Base-by-base conservation (phyloP, 345 rosid genomes). In the Hibiscus trionum region DNA sequence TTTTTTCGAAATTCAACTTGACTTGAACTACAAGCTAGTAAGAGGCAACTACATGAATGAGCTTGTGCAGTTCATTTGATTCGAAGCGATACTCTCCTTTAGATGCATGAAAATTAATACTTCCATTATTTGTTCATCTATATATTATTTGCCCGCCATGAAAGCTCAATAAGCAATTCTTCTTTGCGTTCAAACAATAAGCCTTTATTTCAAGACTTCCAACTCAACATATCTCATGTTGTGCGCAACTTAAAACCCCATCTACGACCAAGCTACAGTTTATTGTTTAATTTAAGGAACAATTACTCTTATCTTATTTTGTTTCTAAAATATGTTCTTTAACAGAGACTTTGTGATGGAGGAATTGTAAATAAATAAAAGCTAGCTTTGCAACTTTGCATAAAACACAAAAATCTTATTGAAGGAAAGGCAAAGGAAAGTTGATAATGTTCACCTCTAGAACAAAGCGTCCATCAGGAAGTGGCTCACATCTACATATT, bases 381-480 rank as follows among this genome's bases (percentile, higher is more conserved):
- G 73, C 31, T 53, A n/a, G 14, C 3, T 61, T 61, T 31, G 15
- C 33, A 61, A 61, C 58, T 53, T 53, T 17, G 58, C 58, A 17
- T 17, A 55, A 1, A 55, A 55, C 26, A 55, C 26, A 55, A 53
- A n/a, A 17, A 55, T 55, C 10, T 55, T 7, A 55, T 55, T n/a
- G 58, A 7, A n/a, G 11, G 26, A 5, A 17, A 55, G 24, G 58
- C 26, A 55, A 53, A 53, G 24, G 58, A 55, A 55, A 31, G 73
- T 3, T 33, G 63, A 63, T 27, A 57, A 63, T 63, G 47, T 33
- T 75, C 73, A 91, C 97, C 96, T 90, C 96, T 70, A 91, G 78
- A 80, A 84, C 87, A 80, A 94, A 90, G 49, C 95, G 86, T 33
- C 97, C 98, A 85, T 90, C 93, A 4, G 96, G 91, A 72, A 91